phyloP scores from a whole-genome alignment of 176 grass and related monocot species.

The Calamus simplicifolius region DNA sequence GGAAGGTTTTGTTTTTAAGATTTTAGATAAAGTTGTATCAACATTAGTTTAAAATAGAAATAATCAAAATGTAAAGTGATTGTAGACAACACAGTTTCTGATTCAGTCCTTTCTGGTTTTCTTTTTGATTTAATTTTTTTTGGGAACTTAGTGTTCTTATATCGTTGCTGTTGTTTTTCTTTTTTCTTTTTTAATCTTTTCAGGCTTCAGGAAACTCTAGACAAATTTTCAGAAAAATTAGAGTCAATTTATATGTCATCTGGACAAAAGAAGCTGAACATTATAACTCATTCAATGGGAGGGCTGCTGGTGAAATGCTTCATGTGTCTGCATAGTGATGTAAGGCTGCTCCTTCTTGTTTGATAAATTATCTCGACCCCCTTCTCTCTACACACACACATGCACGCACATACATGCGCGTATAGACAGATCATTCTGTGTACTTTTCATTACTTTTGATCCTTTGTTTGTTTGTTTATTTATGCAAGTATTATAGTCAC shows the following conservation, averaged over 20 bases:
- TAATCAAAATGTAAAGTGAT: too few species aligned
- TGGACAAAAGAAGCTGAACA: constrained; percentile 81
- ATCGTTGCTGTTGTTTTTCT: constrained; percentile 1
- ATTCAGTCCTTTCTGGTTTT: too few species aligned
- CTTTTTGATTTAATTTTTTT: too few species aligned
- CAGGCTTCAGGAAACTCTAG: constrained; percentile 80
- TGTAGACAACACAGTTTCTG: too few species aligned
- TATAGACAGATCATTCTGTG: too few species aligned
- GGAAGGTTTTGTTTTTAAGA: too few species aligned
- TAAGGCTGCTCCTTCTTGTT: constrained; percentile 32
- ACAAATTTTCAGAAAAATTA: constrained; percentile 65
- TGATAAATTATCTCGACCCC: not conserved
- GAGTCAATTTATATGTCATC: constrained; percentile 66
- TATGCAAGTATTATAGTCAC: too few species aligned
- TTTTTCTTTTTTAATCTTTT: constrained; percentile 3
- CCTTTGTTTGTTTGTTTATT: not conserved
- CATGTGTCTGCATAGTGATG: constrained; percentile 69
- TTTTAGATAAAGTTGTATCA: too few species aligned
- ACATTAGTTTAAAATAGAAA: too few species aligned
- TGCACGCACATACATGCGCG: too few species aligned
- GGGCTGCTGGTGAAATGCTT: constrained; percentile 94
- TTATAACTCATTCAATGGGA: constrained; percentile 97
- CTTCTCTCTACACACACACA: too few species aligned
- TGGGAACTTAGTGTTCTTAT: not conserved
- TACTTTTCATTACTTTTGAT: not conserved